phyloP scores from a whole-genome alignment of 179 eudicot species.

The Heliamphora pulchella region DNA sequence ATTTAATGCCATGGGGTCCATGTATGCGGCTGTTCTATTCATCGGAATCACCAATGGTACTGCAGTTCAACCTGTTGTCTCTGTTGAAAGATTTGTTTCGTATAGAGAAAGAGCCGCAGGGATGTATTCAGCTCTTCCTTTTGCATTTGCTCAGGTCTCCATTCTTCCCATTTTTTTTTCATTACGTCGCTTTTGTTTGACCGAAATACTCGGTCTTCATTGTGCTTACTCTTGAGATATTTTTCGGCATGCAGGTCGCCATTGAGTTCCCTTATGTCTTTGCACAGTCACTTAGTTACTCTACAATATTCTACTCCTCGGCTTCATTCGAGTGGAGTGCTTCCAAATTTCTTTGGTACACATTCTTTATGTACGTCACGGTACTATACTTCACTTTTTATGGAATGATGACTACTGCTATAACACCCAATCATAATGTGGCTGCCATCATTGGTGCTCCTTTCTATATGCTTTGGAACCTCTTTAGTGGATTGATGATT shows the following conservation, averaged over 20 bases:
- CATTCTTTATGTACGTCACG: constrained; percentile 77
- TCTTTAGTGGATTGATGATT: constrained; percentile 89
- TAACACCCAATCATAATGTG: constrained; percentile 71
- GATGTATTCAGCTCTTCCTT: constrained; percentile 86
- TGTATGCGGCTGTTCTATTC: constrained; percentile 84
- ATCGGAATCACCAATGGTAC: constrained; percentile 87
- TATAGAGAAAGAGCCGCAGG: constrained; percentile 92
- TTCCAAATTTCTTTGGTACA: constrained; percentile 60
- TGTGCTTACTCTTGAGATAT: neutral
- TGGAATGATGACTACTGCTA: constrained; percentile 85
- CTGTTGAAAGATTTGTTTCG: constrained; percentile 71
- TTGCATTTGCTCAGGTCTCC: constrained; percentile 81
- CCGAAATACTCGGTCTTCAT: neutral
- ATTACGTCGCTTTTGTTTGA: neutral
- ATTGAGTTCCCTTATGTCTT: constrained; percentile 84
- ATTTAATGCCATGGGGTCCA: constrained; percentile 90
- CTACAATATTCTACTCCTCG: constrained; percentile 69
- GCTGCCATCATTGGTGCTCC: constrained; percentile 81
- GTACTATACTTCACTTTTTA: constrained; percentile 83
- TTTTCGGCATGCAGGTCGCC: constrained; percentile 42
- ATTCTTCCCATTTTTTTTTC: neutral
- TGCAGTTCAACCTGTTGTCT: constrained; percentile 82
- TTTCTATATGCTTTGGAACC: constrained; percentile 90
- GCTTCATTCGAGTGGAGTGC: constrained; percentile 65
- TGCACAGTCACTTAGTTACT: constrained; percentile 67